Percentiles rank a stretch among this genome's conserved stretches.
Evolutionary conservation across 2,329 filamentous ascomycete species (phyloP).

Genomic region (Myriosclerotinia duriaeana): DNA sequence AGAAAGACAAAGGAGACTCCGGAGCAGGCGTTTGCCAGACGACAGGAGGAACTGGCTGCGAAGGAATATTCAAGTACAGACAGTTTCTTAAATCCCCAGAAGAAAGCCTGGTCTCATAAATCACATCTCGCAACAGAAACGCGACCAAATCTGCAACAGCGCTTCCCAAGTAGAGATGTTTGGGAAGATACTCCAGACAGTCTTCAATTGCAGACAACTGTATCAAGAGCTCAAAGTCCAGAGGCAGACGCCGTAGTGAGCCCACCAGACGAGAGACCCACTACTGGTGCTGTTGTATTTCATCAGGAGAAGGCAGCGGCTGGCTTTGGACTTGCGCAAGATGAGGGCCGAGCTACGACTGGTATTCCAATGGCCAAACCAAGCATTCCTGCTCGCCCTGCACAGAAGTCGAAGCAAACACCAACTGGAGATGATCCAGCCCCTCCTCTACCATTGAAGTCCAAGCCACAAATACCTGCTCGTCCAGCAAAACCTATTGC

Average conservation of each 20-base stretch:
- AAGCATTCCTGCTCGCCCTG: constrained; percentile 57
- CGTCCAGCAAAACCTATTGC: constrained; percentile 59
- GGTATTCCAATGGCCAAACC: constrained; percentile 54
- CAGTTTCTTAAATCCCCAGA: constrained; percentile 54
- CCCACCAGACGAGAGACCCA: constrained; percentile 44
- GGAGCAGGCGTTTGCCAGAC: constrained; percentile 64
- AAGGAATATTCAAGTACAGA: constrained; percentile 49
- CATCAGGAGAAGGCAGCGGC: constrained; percentile 37
- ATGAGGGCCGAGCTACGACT: constrained; percentile 34
- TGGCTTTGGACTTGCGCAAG: constrained; percentile 28
- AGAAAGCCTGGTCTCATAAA: constrained; percentile 51
- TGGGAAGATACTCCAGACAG: constrained; percentile 95
- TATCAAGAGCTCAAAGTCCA: constrained; percentile 56
- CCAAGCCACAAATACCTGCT: constrained; percentile 60
- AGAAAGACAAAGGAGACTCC: constrained; percentile 45
- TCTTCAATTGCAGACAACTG: constrained; percentile 73
- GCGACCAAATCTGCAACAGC: constrained; percentile 59
- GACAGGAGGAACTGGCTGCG: constrained; percentile 65
- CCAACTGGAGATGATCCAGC: constrained; percentile 26
- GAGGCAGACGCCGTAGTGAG: constrained; percentile 43
- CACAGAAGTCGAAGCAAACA: constrained; percentile 24
- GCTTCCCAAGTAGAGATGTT: constrained; percentile 88
- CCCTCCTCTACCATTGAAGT: constrained; percentile 49
- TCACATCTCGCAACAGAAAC: constrained; percentile 52
- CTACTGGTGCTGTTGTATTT: constrained; percentile 36